These are phyloP conservation scores for Pyrenophora seminiperda DNA, from an alignment of 2,329 filamentous ascomycete species.

Conservation along the genomic window DNA sequence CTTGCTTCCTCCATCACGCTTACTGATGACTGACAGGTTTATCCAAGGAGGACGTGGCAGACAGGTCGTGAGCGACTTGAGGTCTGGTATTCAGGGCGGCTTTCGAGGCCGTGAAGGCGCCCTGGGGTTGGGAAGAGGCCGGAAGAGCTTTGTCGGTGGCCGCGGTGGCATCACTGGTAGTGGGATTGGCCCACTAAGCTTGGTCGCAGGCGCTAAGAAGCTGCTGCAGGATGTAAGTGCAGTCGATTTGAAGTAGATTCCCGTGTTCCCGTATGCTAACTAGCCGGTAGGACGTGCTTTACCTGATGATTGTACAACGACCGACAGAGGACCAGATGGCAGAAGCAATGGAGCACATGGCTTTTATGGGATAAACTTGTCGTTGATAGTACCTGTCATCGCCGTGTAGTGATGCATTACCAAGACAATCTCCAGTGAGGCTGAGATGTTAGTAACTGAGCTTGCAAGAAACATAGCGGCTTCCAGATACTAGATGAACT, in stretches of 20 bases:
- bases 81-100: not conserved
- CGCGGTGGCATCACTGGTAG: no score
- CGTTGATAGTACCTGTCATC: not conserved
- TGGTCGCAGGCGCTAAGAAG: no score
- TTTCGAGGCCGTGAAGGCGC: not conserved
- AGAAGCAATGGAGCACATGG: not conserved
- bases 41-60: not conserved
- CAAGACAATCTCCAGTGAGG: no score
- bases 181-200: no score
- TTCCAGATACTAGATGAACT: no score
- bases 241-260: not conserved
- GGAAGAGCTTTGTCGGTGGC: no score
- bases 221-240: conserved; percentile 8
- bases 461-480: no score
- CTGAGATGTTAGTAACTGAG: no score
- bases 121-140: no score
- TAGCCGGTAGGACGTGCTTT: conserved; percentile 2
- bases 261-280: not conserved
- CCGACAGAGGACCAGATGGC: not conserved
- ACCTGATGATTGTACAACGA: conserved; percentile 6
- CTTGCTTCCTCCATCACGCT: not conserved
- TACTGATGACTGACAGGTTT: not conserved
- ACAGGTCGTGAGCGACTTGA: no score
- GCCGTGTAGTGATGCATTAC: no score
- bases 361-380: not conserved